Percentiles rank a stretch among this genome's conserved stretches.
Conservation (phyloP, 2,329 filamentous ascomycete genomes). For the Periglandula ipomoeae region DNA sequence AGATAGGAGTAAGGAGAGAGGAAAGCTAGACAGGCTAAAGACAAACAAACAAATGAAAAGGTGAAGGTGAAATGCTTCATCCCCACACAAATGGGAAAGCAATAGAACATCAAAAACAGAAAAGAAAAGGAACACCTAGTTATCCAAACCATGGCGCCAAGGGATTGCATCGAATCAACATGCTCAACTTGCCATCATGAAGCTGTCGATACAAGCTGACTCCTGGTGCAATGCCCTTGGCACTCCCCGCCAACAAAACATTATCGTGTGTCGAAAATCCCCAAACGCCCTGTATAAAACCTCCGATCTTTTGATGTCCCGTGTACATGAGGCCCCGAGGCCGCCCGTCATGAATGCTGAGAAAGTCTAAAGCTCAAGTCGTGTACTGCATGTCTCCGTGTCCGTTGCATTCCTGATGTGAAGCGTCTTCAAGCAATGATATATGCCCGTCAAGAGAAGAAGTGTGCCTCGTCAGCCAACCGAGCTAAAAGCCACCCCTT, state of each 20-base stretch:
- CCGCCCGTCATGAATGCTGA: background rate
- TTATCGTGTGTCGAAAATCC: background rate
- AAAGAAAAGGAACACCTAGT: background rate
- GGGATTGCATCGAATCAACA: background rate
- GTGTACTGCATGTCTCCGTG: background rate
- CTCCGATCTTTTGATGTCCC: background rate
- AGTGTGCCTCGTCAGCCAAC: too few species aligned
- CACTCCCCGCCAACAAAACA: background rate
- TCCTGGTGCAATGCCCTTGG: background rate
- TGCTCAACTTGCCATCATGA: background rate
- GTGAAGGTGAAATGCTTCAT: background rate
- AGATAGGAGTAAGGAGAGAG: background rate
- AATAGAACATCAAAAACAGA: background rate
- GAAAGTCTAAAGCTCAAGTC: conserved; percentile 1
- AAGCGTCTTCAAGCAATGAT: too few species aligned
- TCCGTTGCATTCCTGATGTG: background rate
- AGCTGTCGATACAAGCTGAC: background rate
- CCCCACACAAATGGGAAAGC: background rate
- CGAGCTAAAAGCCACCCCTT: too few species aligned
- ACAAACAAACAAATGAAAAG: background rate
- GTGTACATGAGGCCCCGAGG: background rate
- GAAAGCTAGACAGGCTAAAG: background rate
- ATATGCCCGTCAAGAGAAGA: too few species aligned
- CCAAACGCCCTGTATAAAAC: conserved; percentile 2
- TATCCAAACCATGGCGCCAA: background rate